phyloP scores from a whole-genome alignment of 495 filamentous ascomycete species.

The Annulohypoxylon moriforme region DNA sequence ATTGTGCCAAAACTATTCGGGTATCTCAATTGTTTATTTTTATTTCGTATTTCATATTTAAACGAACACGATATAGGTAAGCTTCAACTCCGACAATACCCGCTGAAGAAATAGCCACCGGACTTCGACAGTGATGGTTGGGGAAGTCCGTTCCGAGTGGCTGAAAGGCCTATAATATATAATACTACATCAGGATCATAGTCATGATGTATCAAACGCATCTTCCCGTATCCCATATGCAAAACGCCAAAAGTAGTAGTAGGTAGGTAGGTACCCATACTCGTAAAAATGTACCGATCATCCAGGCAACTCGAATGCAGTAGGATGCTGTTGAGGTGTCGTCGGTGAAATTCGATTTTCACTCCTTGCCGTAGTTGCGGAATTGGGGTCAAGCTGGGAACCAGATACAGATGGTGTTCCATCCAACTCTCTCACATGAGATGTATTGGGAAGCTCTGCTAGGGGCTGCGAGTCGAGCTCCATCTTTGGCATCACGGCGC shows the following conservation, averaged over 20 bases:
- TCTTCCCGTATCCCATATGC: background rate
- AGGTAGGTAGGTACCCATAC: too few relatives aligned
- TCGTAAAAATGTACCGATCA: background rate
- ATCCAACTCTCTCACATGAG: background rate
- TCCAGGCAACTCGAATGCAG: background rate
- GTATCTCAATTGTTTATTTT: background rate
- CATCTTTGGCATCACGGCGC: conserved; percentile 3
- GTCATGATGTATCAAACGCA: background rate
- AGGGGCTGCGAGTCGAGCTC: conserved; percentile 21
- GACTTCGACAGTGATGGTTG: background rate
- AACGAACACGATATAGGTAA: background rate
- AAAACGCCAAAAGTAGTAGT: background rate
- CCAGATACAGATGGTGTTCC: background rate
- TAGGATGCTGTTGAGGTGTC: background rate
- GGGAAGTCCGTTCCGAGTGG: background rate
- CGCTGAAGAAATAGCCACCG: background rate
- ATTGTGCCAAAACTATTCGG: background rate
- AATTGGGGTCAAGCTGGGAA: background rate
- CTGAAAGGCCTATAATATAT: background rate
- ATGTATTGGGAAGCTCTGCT: background rate
- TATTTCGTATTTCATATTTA: background rate
- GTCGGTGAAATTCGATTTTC: background rate
- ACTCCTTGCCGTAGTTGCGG: background rate
- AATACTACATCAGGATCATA: background rate
- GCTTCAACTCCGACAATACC: background rate